Conservation (phyloP, 768 basidiomycete genomes). For the Paxillus rubicundulus region DNA sequence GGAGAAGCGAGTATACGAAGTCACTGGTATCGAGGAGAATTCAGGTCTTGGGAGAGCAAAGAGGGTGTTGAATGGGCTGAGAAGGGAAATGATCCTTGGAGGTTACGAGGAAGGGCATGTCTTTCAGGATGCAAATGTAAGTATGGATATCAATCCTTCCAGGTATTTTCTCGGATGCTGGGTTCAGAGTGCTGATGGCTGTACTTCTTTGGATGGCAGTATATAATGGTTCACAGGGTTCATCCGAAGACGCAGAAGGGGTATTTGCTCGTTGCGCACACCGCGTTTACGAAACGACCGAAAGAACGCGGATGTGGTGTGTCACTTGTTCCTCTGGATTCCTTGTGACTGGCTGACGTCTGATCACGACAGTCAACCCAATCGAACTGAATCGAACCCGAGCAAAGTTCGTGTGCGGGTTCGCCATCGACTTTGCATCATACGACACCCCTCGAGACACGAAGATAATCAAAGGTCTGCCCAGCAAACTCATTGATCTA, state of each 20-base stretch:
- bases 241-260: constrained; percentile 90
- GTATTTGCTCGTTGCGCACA: constrained; percentile 88
- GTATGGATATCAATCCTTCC: constrained; percentile 27
- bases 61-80: constrained; percentile 80
- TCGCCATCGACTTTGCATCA: constrained; percentile 64
- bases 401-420: constrained; percentile 80
- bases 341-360: neutral
- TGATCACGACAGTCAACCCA: constrained; percentile 58
- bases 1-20: constrained; percentile 78
- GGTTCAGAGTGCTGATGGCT: constrained; percentile 1
- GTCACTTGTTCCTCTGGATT: constrained; percentile 23
- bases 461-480: constrained; percentile 65
- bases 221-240: constrained; percentile 90
- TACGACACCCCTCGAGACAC: constrained; percentile 52
- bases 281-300: constrained; percentile 81
- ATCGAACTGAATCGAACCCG: constrained; percentile 79
- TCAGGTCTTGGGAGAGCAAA: constrained; percentile 60
- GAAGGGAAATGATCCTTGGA: constrained; percentile 87
- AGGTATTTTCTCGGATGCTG: neutral
- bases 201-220: constrained; percentile 45
- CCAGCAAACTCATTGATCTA: constrained; percentile 65
- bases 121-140: constrained; percentile 92
- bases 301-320: constrained; percentile 80
- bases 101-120: constrained; percentile 92
- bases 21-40: constrained; percentile 52